A percentile compares a stretch with the other conserved stretches of the same genome.
Conservation (phyloP, 768 basidiomycete species). For the Termitomyces sp. region DNA sequence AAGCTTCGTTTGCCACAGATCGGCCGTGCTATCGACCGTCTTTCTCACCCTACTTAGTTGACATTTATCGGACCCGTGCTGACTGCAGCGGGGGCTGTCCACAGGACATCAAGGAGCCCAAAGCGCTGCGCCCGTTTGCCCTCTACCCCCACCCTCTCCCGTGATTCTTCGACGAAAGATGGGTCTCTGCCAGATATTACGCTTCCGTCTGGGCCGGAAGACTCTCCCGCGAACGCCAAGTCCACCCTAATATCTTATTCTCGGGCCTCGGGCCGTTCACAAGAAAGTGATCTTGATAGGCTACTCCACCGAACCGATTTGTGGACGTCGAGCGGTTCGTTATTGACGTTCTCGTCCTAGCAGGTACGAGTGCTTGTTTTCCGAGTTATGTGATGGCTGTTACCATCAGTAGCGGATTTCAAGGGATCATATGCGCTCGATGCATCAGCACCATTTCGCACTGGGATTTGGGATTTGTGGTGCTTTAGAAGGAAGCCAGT, state of each 20-base stretch:
- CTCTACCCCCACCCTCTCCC: not conserved
- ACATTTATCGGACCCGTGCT: not conserved
- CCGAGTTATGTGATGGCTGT: not conserved
- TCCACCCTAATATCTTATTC: not conserved
- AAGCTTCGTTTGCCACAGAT: not conserved
- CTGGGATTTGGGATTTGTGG: not conserved
- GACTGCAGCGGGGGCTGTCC: not conserved
- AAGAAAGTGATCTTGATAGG: not conserved
- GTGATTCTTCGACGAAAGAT: not conserved
- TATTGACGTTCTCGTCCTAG: not conserved
- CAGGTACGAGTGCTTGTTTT: not conserved
- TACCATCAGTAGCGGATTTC: not conserved
- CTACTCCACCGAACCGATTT: conserved; percentile 5
- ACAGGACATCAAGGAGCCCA: not conserved
- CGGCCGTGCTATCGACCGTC: not conserved
- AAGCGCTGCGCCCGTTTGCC: not conserved
- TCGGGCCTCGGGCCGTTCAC: conserved; percentile 7
- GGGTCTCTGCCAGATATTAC: conserved; percentile 4
- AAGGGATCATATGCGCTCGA: not conserved
- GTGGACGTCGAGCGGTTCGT: not conserved
- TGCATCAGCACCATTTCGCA: not conserved
- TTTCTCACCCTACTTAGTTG: not conserved
- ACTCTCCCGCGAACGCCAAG: conserved; percentile 6
- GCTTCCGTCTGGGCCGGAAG: conserved; percentile 10
- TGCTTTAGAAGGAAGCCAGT: conserved; percentile 6